Evolutionary conservation across 2,329 filamentous ascomycete species (phyloP).

Genomic region (Fusarium sp.): DNA sequence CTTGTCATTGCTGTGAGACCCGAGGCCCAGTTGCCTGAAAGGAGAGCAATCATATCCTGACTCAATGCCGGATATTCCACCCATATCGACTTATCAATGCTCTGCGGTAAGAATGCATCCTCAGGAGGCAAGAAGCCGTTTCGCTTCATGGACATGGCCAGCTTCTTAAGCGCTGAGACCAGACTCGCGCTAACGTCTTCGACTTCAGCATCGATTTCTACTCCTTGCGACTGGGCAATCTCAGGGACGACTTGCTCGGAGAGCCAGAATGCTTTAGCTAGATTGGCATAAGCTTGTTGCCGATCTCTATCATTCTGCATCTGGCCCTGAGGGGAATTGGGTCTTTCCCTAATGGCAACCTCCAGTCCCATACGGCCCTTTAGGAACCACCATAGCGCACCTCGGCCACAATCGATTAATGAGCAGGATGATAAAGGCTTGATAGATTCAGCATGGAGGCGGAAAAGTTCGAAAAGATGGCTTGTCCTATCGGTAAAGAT

Average conservation of each 20-base stretch:
- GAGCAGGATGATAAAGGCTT: conserved; percentile 74
- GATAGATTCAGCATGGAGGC: conserved; percentile 79
- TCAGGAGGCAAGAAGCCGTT: conserved; percentile 82
- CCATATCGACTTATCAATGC: conserved; percentile 86
- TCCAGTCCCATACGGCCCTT: conserved; percentile 84
- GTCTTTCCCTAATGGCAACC: conserved; percentile 73
- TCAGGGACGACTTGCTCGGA: conserved; percentile 66
- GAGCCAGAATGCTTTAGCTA: conserved; percentile 91
- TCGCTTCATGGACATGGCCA: conserved; percentile 85
- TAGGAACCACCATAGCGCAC: conserved; percentile 90
- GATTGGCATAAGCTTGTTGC: conserved; percentile 85
- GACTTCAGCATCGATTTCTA: conserved; percentile 60
- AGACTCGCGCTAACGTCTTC: conserved; percentile 68
- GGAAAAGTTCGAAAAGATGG: conserved; percentile 81
- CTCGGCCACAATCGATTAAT: conserved; percentile 76
- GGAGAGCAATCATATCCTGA: conserved; percentile 76
- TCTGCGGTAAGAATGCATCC: conserved; percentile 77
- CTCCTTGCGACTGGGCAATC: conserved; percentile 58
- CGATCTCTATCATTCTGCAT: conserved; percentile 67
- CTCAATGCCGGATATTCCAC: conserved; percentile 80
- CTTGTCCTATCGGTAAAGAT: conserved; percentile 78
- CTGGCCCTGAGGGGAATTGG: conserved; percentile 63
- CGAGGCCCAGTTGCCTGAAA: conserved; percentile 72
- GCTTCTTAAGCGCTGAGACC: conserved; percentile 75
- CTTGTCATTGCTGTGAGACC: conserved; percentile 62